phyloP scores from a whole-genome alignment of 2,329 filamentous ascomycete genomes.

The Whalleya microplaca region DNA sequence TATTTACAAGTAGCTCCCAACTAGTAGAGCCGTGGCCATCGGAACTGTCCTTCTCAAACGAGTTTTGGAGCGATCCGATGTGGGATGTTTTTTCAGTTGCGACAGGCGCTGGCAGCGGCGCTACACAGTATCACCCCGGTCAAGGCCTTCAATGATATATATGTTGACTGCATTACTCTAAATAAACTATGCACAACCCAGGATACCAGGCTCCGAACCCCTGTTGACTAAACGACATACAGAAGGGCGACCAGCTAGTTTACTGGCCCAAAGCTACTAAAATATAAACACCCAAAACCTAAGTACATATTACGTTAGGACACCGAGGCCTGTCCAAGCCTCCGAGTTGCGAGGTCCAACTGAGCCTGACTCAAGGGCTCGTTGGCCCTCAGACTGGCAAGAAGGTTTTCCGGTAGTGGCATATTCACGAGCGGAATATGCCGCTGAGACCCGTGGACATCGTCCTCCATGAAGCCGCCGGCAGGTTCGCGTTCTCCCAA shows the following conservation, averaged over 20 bases:
- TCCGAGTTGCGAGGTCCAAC: no score
- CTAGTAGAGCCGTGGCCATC: conserved; percentile 27
- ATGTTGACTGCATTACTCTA: no score
- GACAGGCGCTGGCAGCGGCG: background rate
- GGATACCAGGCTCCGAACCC: no score
- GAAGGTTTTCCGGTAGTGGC: conserved; percentile 23
- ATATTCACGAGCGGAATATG: conserved; percentile 32
- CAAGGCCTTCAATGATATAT: conserved; percentile 10
- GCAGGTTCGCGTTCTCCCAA: conserved; percentile 21
- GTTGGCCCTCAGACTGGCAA: conserved; percentile 15
- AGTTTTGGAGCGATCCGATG: conserved; percentile 33
- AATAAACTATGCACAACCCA: no score
- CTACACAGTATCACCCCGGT: conserved; percentile 13
- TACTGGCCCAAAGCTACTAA: no score
- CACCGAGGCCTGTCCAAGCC: no score
- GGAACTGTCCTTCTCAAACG: conserved; percentile 27
- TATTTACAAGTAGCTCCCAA: conserved; percentile 4
- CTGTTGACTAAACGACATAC: no score
- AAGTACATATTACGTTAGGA: no score
- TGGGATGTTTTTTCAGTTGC: conserved; percentile 32
- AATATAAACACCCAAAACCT: background rate
- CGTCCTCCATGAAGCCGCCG: conserved; percentile 38
- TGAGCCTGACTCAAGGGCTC: no score
- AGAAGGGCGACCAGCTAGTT: no score
- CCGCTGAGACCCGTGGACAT: conserved; percentile 37